Evolutionary conservation across 441 rosid species (phyloP).

Genomic region (Corymbia citriodora): DNA sequence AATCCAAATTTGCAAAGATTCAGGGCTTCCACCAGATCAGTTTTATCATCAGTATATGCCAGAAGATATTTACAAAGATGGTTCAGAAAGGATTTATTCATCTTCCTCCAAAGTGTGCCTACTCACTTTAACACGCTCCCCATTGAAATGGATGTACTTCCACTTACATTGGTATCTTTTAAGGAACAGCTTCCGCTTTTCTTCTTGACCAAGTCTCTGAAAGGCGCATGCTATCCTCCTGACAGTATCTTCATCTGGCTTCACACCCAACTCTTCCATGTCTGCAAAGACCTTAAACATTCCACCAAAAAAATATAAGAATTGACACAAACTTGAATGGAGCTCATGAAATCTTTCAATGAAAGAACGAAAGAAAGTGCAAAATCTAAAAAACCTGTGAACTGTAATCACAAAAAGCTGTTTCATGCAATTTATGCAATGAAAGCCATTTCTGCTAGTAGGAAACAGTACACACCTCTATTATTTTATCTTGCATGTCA

Average conservation of each 20-base stretch:
- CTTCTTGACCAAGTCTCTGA: slow-evolving; percentile 49
- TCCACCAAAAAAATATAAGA: not conserved
- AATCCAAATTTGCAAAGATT: not conserved
- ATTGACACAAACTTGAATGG: not conserved
- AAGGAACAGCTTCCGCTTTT: slow-evolving; percentile 45
- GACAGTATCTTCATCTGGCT: slow-evolving; percentile 71
- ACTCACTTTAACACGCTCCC: slow-evolving; percentile 70
- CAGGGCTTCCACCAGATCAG: not conserved
- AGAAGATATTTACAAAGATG: not conserved
- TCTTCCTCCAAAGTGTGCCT: slow-evolving; percentile 14
- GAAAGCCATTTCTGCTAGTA: not conserved
- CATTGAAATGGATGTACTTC: slow-evolving; percentile 77
- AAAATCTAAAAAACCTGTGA: not conserved
- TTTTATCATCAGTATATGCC: not conserved
- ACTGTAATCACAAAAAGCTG: not conserved
- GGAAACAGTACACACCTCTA: slow-evolving; percentile 43
- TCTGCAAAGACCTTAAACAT: slow-evolving; percentile 64
- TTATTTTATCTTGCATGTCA: slow-evolving; percentile 50
- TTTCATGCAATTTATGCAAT: not conserved
- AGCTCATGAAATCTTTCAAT: not conserved
- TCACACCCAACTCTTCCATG: slow-evolving; percentile 82
- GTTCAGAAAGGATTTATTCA: not conserved
- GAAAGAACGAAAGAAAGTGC: not conserved
- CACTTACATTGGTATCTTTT: slow-evolving; percentile 46
- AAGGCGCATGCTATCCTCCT: slow-evolving; percentile 63